phyloP scores from a whole-genome alignment of 1,284 basidiomycete species.

The Puccinia hordei region DNA sequence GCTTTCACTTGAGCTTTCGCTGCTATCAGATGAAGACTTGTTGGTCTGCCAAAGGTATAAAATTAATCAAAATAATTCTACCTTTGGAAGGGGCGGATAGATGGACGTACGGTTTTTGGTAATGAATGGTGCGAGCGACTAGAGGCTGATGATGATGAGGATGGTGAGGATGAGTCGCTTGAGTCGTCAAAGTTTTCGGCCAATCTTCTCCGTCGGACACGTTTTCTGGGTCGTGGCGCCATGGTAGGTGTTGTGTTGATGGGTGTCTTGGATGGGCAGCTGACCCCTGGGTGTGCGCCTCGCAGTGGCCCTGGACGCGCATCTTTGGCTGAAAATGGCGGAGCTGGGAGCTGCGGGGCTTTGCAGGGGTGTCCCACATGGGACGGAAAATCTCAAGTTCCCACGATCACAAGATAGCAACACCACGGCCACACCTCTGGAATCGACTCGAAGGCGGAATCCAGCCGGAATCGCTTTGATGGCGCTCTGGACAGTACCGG shows the following conservation, averaged over 20 bases:
- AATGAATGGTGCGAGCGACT: background rate
- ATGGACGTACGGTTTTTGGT: background rate
- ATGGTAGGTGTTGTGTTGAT: slow-evolving; percentile 1
- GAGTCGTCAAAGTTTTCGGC: background rate
- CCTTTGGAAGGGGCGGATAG: background rate
- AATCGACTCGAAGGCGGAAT: too few relatives aligned
- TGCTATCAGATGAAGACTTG: background rate
- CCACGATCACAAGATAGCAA: too few relatives aligned
- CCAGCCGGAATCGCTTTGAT: too few relatives aligned
- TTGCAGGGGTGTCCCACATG: too few relatives aligned
- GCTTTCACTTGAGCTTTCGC: slow-evolving; percentile 8
- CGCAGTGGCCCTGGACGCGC: too few relatives aligned
- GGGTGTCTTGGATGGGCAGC: too few relatives aligned
- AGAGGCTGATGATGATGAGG: background rate
- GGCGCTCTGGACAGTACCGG: too few relatives aligned
- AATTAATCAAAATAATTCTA: background rate
- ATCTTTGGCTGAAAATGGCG: too few relatives aligned
- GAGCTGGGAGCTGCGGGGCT: too few relatives aligned
- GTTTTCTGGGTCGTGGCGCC: background rate
- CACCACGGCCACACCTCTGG: too few relatives aligned
- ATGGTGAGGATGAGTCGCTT: background rate
- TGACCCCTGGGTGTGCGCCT: too few relatives aligned
- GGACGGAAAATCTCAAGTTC: too few relatives aligned
- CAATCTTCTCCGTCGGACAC: slow-evolving; percentile 12
- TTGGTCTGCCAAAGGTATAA: background rate